A percentile compares a stretch with the other conserved stretches of the same genome.
phyloP scores from a whole-genome alignment of 176 grass and related monocot species.

The Triticum urartu region DNA sequence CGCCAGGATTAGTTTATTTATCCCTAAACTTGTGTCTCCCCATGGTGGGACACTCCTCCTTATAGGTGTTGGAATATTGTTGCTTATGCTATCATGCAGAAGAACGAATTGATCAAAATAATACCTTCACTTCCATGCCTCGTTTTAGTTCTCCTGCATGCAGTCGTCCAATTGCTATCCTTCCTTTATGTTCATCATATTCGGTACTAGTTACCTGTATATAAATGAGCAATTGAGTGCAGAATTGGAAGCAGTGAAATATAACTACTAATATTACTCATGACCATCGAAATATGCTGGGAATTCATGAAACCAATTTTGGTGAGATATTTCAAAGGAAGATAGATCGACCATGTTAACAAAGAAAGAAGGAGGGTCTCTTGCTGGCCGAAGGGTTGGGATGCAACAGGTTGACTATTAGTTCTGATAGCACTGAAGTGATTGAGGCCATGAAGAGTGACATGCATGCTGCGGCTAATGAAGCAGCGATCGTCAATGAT shows the following conservation, averaged over 20 bases:
- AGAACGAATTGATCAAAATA: constrained; percentile 26
- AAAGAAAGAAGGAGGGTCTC: too few species aligned
- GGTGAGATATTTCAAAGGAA: background rate
- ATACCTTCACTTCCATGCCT: constrained; percentile 94
- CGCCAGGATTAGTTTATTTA: background rate
- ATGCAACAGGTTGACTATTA: too few species aligned
- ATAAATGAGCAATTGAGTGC: constrained; percentile 27
- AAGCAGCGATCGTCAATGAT: too few species aligned
- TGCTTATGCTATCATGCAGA: constrained; percentile 2
- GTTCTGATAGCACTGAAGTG: too few species aligned
- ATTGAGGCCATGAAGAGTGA: too few species aligned
- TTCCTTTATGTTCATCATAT: constrained; percentile 98
- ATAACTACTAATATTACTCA: background rate
- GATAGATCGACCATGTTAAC: background rate
- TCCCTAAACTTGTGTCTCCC: constrained; percentile 3
- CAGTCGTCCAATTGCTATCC: constrained; percentile 93
- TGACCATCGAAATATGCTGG: background rate
- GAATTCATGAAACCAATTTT: background rate
- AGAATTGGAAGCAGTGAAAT: constrained; percentile 1
- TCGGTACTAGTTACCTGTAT: constrained; percentile 89
- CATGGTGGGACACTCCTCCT: background rate
- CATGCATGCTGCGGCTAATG: too few species aligned
- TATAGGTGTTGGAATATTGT: background rate
- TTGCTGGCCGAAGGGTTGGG: too few species aligned
- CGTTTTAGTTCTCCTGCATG: constrained; percentile 81